Evolutionary conservation across 2,329 filamentous ascomycete genomes (phyloP).

Genomic region (Colletotrichum musae): DNA sequence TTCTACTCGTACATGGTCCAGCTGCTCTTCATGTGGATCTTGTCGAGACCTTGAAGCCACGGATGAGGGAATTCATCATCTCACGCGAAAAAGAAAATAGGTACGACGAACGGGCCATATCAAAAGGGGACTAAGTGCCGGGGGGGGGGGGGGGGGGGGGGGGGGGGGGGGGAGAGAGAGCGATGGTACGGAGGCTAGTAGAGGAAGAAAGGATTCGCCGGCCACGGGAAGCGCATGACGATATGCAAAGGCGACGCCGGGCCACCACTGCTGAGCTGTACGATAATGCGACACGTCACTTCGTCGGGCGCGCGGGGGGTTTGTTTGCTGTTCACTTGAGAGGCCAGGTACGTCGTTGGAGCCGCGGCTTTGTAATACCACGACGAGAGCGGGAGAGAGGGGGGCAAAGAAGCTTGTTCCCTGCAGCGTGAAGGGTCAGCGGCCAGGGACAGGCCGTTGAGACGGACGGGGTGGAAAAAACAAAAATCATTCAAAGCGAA

Average conservation of each 20-base stretch:
- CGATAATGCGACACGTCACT: constrained; percentile 33
- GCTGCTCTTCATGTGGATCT: constrained; percentile 92
- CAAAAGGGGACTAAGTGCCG: constrained; percentile 7
- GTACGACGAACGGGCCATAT: too few species aligned
- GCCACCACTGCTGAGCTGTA: constrained; percentile 9
- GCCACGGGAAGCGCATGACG: constrained; percentile 1
- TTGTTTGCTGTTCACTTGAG: constrained; percentile 19
- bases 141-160: too few species aligned
- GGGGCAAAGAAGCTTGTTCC: constrained; percentile 22
- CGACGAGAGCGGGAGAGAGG: background rate
- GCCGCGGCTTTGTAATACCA: background rate
- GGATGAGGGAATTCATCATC: background rate
- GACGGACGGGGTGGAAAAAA: background rate
- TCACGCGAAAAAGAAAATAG: background rate
- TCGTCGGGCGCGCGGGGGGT: constrained; percentile 14
- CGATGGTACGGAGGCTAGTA: background rate
- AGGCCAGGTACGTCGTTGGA: constrained; percentile 1
- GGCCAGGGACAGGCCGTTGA: constrained; percentile 10
- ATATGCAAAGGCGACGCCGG: background rate
- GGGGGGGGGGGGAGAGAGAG: background rate
- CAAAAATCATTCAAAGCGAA: background rate
- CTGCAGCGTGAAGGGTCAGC: constrained; percentile 8
- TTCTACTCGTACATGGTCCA: constrained; percentile 96
- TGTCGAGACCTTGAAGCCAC: constrained; percentile 60
- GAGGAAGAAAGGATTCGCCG: constrained; percentile 14